Evolutionary conservation across 2,329 filamentous ascomycete genomes (phyloP), one percentile per base, ranked within the genome.

Genomic region (Colletotrichum agaves): DNA sequence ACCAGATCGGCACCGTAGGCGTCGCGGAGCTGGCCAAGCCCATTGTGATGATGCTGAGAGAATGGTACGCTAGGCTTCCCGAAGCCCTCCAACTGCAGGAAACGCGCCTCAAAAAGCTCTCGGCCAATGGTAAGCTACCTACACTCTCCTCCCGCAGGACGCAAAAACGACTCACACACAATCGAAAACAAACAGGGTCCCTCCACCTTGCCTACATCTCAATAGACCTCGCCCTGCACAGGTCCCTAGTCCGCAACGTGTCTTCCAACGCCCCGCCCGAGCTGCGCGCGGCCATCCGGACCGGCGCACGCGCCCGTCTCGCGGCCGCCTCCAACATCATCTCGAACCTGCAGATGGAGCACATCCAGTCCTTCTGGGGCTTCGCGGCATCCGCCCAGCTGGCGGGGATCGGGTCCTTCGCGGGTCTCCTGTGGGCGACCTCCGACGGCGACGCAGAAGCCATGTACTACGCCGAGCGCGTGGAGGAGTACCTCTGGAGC

Each of bases 201-300:
- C 74, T 87, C 8, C 82, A 85, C 57, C 78, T 87, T 2, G 82
- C 84, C 1, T 85, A 86, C 69, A 81, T 83, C 53, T 82, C 83
- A 0, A 82, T 84, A 0, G 84, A 85, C 63, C 83, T 86, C 59
- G 81, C 83, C 46, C 78, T 86, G 3, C 83, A 86, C 71, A 81
- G 84, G 3, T 81, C 80, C 4, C 81, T 87, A 59, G 77, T 86
- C 2, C 78, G 84, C 11, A 80, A 80, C 8, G 76, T 83, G 17
- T 76, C 78, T 0, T 73, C 76, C 2, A 72, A 74, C 8, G 76
- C 76, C 0, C 75, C 77, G 0, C 71, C 63, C 0, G 71, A 74
- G 7, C 71, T 80, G 8, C 75, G 77, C 12, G 63, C 72, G 3
- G 73, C 78, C 8, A 72, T 80, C 57, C 77, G 79, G 17, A 75